Evolutionary conservation across 345 rosid species (phyloP).

Genomic region (Mallotus nudiflorus): DNA sequence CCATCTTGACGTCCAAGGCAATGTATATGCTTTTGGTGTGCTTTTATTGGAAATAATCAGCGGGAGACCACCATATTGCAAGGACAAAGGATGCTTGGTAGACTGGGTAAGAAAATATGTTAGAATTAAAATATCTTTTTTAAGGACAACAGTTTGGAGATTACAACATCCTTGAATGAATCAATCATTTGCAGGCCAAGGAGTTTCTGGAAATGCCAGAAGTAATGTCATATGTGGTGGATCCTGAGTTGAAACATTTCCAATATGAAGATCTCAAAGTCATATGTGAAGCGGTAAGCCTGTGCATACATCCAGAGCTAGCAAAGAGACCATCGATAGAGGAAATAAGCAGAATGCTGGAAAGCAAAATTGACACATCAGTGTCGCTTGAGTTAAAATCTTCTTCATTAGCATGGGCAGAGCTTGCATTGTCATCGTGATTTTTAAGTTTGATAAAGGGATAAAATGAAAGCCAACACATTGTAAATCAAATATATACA

Average conservation of each 20-base stretch:
- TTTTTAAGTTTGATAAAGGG: slow-evolving; percentile 1
- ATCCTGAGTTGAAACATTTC: slow-evolving; percentile 87
- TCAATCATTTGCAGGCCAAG: slow-evolving; percentile 63
- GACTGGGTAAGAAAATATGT: slow-evolving; percentile 83
- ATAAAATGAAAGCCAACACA: slow-evolving; percentile 22
- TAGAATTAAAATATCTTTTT: too few species aligned
- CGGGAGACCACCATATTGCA: slow-evolving; percentile 85
- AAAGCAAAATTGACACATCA: slow-evolving; percentile 71
- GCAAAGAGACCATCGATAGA: slow-evolving; percentile 58
- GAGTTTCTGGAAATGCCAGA: slow-evolving; percentile 77
- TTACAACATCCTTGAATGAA: too few species aligned
- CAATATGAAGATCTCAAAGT: slow-evolving; percentile 68
- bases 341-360: slow-evolving; percentile 60
- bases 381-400: slow-evolving; percentile 71
- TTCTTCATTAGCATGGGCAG: slow-evolving; percentile 96
- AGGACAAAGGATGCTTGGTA: slow-evolving; percentile 82
- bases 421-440: slow-evolving; percentile 82
- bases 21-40: slow-evolving; percentile 82
- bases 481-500: slow-evolving; percentile 40
- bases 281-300: slow-evolving; percentile 72
- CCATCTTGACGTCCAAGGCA: slow-evolving; percentile 78
- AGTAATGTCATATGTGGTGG: slow-evolving; percentile 71
- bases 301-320: slow-evolving; percentile 62
- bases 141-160: too few species aligned
- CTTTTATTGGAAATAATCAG: slow-evolving; percentile 85